Base-by-base conservation (phyloP, 1,284 basidiomycete genomes). In the Takashimella koratensis region DNA sequence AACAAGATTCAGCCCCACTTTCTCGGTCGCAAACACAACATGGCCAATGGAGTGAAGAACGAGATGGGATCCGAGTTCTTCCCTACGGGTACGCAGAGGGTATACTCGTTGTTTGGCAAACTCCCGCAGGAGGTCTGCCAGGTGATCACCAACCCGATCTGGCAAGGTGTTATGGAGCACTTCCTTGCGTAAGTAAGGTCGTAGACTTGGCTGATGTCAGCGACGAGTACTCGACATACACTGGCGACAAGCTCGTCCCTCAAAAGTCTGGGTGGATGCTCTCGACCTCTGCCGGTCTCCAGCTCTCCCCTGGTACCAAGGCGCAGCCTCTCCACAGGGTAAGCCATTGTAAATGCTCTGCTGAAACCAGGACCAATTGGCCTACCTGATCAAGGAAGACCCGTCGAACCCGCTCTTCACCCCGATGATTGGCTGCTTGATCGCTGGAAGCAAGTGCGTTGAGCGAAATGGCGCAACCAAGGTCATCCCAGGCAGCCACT, bases 41-140 rank as follows among this genome's bases (percentile, higher is more conserved):
- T 45, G 5, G 54, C 56, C 23, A 56, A 55, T 44, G 26, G 45
- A 16, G 54, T 51, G 13, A 49, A 60, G 22, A 46, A 52, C 12
- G 61, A 63, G 41, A 49, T 63, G 19, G 61, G 61, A 3, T 50
- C 46, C 4, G 61, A 58, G 48, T 63, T 63, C 44, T 63, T 63
- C 54, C 59, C 59, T 20, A 44, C 48, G n/a, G 61, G 61, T 6
- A 58, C 59, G 4, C 50, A 51, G 20, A 46, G 61, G 24, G 47
- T 63, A 11, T 63, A 63, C 54, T 58, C 53, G n/a, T 48, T 63
- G 16, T 30, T 63, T 36, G 39, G 45, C 12, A 53, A 54, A 22
- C 52, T 63, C 39, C 55, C 60, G 4, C 51, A 58, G 2, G 48
- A 51, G 41, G 24, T 62, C 20, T 53, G 43, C 43, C 53, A 57